phyloP scores from a whole-genome alignment of 169 alveolate genomes.

The Theileria sp. region DNA sequence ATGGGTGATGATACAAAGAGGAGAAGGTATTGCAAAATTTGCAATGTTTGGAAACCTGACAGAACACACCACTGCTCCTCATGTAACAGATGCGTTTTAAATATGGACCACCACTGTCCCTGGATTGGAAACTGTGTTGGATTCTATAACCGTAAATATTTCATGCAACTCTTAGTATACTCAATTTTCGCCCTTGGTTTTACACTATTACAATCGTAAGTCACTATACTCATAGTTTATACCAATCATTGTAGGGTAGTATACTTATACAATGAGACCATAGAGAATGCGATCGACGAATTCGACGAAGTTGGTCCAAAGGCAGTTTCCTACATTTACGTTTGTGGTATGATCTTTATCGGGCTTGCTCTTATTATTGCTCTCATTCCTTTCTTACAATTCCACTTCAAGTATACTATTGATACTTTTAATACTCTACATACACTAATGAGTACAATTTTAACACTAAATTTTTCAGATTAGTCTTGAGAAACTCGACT shows the following conservation, averaged over 20 bases:
- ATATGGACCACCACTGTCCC: constrained; percentile 99
- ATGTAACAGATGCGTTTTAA: constrained; percentile 92
- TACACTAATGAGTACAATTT: constrained; percentile 8
- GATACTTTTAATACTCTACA: background rate
- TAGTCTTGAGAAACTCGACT: constrained; percentile 78
- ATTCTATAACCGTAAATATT: constrained; percentile 92
- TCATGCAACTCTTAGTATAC: constrained; percentile 90
- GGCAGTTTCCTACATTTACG: constrained; percentile 61
- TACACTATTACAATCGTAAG: constrained; percentile 64
- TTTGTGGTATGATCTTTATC: constrained; percentile 62
- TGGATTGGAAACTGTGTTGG: constrained; percentile 98
- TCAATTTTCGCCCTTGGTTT: constrained; percentile 70
- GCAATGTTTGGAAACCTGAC: constrained; percentile 98
- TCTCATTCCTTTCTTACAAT: constrained; percentile 81
- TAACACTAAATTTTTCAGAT: constrained; percentile 18
- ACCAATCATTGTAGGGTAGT: constrained; percentile 8
- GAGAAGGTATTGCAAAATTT: constrained; percentile 92
- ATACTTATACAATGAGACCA: constrained; percentile 48
- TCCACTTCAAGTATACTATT: constrained; percentile 67
- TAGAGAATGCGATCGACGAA: constrained; percentile 7
- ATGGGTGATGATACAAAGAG: constrained; percentile 95
- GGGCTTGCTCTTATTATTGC: constrained; percentile 75
- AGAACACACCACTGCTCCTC: constrained; percentile 97
- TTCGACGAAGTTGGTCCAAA: constrained; percentile 35
- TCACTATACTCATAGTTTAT: background rate